These are phyloP conservation scores for Geotrichum europaeum DNA, from an alignment of 1,139 yeast genomes.

Conservation along the genomic window DNA sequence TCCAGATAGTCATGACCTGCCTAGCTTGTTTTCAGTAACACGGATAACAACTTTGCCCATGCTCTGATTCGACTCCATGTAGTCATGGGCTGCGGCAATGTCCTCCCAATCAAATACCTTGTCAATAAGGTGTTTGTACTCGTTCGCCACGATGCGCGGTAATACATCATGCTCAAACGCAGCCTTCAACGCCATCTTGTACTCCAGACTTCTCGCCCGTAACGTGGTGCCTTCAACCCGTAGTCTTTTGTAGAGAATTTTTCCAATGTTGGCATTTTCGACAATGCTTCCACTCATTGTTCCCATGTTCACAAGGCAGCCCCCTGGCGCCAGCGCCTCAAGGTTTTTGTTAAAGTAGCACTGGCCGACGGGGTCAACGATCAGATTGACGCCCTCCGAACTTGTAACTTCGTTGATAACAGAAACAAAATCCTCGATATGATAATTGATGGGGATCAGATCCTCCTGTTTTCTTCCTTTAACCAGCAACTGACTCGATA, in stretches of 20 bases:
- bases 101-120: too few species aligned
- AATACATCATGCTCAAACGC: conserved; percentile 26
- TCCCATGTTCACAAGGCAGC: conserved; percentile 31
- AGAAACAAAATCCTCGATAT: conserved; percentile 25
- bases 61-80: too few species aligned
- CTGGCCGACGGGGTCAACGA: conserved; percentile 36
- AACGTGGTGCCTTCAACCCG: conserved; percentile 32
- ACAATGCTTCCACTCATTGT: conserved; percentile 27
- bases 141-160: conserved; percentile 27
- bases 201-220: conserved; percentile 28
- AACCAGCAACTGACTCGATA: conserved; percentile 16
- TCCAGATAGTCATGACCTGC: too few species aligned
- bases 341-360: conserved; percentile 22
- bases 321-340: conserved; percentile 26
- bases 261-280: conserved; percentile 24
- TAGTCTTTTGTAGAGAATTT: conserved; percentile 28
- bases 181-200: conserved; percentile 27
- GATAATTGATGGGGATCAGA: conserved; percentile 31
- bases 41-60: too few species aligned
- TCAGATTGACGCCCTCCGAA: conserved; percentile 28
- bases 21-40: too few species aligned
- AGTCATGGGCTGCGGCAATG: too few species aligned
- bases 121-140: conserved; percentile 21
- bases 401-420: conserved; percentile 22
- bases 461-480: conserved; percentile 18